Conservation (phyloP, 345 rosid species). For the Citropsis articulata region DNA sequence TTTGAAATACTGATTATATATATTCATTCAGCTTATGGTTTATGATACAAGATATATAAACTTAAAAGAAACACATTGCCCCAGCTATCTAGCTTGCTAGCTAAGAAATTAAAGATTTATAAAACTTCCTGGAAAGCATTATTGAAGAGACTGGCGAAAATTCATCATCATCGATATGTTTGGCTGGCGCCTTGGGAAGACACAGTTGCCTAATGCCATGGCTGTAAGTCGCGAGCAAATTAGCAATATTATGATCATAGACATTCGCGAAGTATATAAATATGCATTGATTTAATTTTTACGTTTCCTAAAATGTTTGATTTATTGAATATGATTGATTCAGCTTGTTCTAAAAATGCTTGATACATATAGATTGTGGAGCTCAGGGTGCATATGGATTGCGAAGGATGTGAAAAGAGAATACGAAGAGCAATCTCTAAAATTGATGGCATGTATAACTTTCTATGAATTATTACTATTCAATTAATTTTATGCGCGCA, state of each 20-base stretch:
- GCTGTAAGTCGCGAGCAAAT: not conserved
- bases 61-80: not conserved
- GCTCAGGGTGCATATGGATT: conserved; percentile 88
- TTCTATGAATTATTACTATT: not conserved
- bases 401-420: conserved; percentile 79
- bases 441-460: conserved; percentile 47
- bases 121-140: not conserved
- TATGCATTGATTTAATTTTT: no score
- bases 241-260: not conserved
- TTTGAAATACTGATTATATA: not conserved
- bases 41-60: not conserved
- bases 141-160: not conserved
- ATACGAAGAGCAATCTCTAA: conserved; percentile 70
- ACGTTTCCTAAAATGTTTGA: no score
- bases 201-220: conserved; percentile 2
- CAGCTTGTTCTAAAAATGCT: no score
- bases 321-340: no score
- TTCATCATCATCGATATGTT: not conserved
- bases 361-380: conserved; percentile 46
- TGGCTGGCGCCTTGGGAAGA: conserved; percentile 2
- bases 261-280: no score
- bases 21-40: no score
- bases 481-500: no score
- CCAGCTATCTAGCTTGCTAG: no score
- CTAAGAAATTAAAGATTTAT: no score